Evolutionary conservation across 2,329 filamentous ascomycete genomes (phyloP), one percentile per base, ranked within the genome.

Genomic region (Oidium heveae): DNA sequence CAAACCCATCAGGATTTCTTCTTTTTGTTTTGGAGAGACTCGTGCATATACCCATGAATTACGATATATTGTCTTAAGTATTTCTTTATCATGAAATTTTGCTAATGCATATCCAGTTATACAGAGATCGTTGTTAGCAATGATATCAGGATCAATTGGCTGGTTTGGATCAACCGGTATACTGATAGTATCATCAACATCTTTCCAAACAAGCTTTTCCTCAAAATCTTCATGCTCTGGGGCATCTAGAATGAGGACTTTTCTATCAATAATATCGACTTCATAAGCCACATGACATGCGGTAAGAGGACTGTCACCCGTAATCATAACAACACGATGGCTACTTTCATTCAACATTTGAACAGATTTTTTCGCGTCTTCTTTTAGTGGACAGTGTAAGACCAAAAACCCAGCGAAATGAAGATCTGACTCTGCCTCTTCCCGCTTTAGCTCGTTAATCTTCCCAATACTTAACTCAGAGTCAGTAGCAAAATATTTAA

Each of bases 341-440:
- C 88, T 96, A 69, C 89, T 96, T 72, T 98, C 91, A 65, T 95
- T 98, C 62, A 98, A 76, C 86, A 96, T 95, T 60, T 84, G 86
- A 43, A 98, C 86, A 41, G 91, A 81, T 66, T 91, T 82, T 69
- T 93, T 84, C 50, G 91, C 91, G 66, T 98, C 91, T 28, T 94
- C 88, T 70, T 98, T 98, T 56, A 98, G 74, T 5, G 91, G 91
- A 63, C 87, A 95, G 67, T 95, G 89, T 33, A 98, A 73, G 53
- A 98, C 87, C 58, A 98, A 72, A 71, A 98, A 98, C 56, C 91
- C 91, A 57, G 91, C 91, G 68, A 98, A 98, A 20, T 75, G 79
- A 52, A 98, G 71, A 24, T 83, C 79, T 52, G 77, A 76, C 67
- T 98, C 91, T 20, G 96, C 84, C 55, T 89, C 82, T 65, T 98